phyloP scores from a whole-genome alignment of 352 stramenopile genomes.

The Phytophthora cryptogea region DNA sequence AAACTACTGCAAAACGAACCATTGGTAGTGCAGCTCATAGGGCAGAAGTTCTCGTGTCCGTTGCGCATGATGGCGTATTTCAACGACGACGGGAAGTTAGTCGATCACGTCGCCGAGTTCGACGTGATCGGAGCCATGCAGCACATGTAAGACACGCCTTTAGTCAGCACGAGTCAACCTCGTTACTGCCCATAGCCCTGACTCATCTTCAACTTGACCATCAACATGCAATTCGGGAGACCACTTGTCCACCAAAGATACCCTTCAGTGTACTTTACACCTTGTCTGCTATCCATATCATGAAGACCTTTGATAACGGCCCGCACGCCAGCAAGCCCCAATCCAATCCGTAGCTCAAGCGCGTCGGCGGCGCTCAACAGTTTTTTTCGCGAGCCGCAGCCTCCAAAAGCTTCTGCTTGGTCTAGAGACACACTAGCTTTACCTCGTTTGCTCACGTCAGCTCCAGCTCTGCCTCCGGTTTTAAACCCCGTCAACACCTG shows the following conservation, averaged over 20 bases:
- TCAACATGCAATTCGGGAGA: too few species aligned
- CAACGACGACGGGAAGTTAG: conserved; percentile 19
- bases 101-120: conserved; percentile 29
- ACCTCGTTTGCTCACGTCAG: not conserved
- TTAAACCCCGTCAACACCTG: not conserved
- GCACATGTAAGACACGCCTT: too few species aligned
- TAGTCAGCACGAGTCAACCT: not conserved
- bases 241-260: too few species aligned
- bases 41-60: conserved; percentile 9
- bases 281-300: too few species aligned
- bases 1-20: conserved; percentile 6
- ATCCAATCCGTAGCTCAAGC: too few species aligned
- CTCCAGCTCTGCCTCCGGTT: not conserved
- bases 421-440: not conserved
- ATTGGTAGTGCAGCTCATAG: conserved; percentile 10
- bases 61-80: conserved; percentile 35
- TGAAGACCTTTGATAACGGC: too few species aligned
- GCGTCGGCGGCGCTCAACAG: too few species aligned
- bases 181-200: too few species aligned
- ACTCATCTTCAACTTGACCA: too few species aligned
- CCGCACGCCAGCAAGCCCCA: too few species aligned
- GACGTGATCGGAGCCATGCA: conserved; percentile 21
- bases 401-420: not conserved
- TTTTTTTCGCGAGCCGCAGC: not conserved
- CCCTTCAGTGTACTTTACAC: too few species aligned